Percentiles rank a stretch among this genome's conserved stretches.
Conservation (phyloP, 1,284 basidiomycete species). For the Caloboletus inedulis region DNA sequence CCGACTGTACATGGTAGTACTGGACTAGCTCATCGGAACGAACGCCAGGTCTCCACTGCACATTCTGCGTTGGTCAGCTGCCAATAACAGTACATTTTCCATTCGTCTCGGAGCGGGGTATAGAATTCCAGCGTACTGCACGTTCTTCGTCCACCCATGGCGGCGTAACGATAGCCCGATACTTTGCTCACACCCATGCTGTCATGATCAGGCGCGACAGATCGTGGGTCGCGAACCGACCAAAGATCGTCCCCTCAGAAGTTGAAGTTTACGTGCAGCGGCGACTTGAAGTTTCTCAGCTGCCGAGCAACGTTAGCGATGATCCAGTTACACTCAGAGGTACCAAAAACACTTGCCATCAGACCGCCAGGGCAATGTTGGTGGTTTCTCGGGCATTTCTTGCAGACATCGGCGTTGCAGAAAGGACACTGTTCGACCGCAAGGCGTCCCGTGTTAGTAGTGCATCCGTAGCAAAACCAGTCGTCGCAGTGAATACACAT, state of each 20-base stretch:
- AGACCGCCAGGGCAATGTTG: not conserved
- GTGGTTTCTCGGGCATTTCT: not conserved
- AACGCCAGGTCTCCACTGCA: not conserved
- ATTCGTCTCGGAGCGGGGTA: not conserved
- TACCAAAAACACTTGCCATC: slow-evolving; percentile 2
- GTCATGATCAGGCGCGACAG: not conserved
- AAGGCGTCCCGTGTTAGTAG: not conserved
- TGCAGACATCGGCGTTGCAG: slow-evolving; percentile 7
- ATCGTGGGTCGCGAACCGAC: too few relatives aligned
- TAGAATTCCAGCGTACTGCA: not conserved
- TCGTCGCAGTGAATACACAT: slow-evolving; percentile 5
- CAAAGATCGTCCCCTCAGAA: not conserved
- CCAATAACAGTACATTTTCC: not conserved
- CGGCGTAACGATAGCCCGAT: not conserved
- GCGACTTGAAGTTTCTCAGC: not conserved
- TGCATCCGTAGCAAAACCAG: slow-evolving; percentile 12
- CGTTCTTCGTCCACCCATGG: not conserved
- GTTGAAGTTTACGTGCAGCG: too few relatives aligned
- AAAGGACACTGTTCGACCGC: not conserved
- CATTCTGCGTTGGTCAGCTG: not conserved
- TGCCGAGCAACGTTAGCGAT: not conserved
- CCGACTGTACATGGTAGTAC: too few relatives aligned
- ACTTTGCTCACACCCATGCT: not conserved
- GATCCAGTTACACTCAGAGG: not conserved
- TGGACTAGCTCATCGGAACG: not conserved